Conservation (phyloP, 148 eudicot species). For the Rhododendron vialii region DNA sequence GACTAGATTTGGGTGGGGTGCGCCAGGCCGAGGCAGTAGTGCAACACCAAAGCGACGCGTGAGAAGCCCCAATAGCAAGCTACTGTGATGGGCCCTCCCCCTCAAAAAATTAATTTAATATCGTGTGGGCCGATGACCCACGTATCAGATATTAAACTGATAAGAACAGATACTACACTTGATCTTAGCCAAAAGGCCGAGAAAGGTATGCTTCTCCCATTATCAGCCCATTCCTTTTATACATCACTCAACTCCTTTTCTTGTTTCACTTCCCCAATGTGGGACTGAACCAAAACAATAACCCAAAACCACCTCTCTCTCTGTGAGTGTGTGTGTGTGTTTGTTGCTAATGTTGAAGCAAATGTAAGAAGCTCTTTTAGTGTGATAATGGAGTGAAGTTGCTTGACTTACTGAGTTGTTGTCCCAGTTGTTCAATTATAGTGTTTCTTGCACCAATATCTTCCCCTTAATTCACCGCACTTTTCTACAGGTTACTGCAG, state of each 20-base stretch:
- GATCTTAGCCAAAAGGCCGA: slow-evolving; percentile 69
- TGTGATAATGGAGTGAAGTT: neutral
- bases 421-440: neutral
- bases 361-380: neutral
- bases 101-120: slow-evolving; percentile 23
- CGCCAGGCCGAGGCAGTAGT: neutral
- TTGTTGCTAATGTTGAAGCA: neutral
- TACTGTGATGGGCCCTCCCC: neutral
- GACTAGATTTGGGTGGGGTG: neutral
- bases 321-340: too few relatives aligned
- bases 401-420: neutral
- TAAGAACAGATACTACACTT: slow-evolving; percentile 59
- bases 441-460: neutral
- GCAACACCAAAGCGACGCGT: neutral
- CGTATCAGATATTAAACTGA: slow-evolving; percentile 63
- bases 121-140: slow-evolving; percentile 29
- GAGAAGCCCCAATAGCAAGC: neutral
- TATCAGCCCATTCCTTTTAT: too few relatives aligned
- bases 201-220: slow-evolving; percentile 32
- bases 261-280: too few relatives aligned
- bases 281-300: too few relatives aligned
- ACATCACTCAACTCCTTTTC: too few relatives aligned
- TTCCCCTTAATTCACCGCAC: neutral
- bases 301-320: too few relatives aligned
- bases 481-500: slow-evolving; percentile 73